Conservation (phyloP, 192 early-diverging fungal genomes). For the Paraglomus occultum region DNA sequence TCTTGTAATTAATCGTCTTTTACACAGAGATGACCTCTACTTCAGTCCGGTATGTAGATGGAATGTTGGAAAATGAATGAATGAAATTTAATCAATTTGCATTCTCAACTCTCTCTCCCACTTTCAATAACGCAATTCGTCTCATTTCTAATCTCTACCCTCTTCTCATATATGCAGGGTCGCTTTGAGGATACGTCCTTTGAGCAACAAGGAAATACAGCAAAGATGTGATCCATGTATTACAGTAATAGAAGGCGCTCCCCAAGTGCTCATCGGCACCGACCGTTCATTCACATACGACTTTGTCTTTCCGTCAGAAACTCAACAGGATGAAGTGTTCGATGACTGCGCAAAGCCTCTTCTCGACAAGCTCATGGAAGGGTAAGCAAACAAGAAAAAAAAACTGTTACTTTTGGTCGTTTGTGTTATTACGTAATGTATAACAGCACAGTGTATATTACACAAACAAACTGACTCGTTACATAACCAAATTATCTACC, state of each 20-base stretch:
- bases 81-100: background rate
- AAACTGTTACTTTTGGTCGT: too few relatives aligned
- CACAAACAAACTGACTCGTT: background rate
- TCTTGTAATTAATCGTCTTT: too few relatives aligned
- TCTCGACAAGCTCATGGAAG: slow-evolving; percentile 68
- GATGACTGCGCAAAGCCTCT: slow-evolving; percentile 55
- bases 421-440: background rate
- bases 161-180: slow-evolving; percentile 48
- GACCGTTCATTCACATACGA: slow-evolving; percentile 71
- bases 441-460: background rate
- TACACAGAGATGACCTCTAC: slow-evolving; percentile 11
- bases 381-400: slow-evolving; percentile 41
- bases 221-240: slow-evolving; percentile 60
- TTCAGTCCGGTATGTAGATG: slow-evolving; percentile 13
- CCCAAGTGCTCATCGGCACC: slow-evolving; percentile 62
- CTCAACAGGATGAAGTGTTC: slow-evolving; percentile 59
- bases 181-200: slow-evolving; percentile 76
- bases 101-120: slow-evolving; percentile 1
- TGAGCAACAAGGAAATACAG: slow-evolving; percentile 70
- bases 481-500: background rate
- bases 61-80: slow-evolving; percentile 26
- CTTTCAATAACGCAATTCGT: background rate
- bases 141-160: background rate
- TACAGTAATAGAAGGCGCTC: slow-evolving; percentile 54
- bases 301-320: slow-evolving; percentile 59